These are phyloP conservation scores for Verticillium zaregamsianum DNA, from an alignment of 2,329 filamentous ascomycete species.

Conservation along the genomic window DNA sequence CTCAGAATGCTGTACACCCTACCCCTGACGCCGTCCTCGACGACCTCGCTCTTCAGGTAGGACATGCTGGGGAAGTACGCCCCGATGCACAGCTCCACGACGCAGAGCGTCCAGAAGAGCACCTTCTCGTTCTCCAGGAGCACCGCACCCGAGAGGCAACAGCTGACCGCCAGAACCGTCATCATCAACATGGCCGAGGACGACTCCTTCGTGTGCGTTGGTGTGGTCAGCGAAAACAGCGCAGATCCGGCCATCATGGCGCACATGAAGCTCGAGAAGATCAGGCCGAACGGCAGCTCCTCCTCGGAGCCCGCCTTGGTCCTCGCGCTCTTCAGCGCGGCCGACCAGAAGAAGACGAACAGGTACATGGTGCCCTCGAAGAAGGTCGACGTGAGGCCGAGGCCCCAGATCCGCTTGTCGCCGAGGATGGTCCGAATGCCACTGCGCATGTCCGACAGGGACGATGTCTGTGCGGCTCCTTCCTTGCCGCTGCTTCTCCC, in stretches of 20 bases:
- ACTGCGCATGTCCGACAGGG: slow-evolving; percentile 13
- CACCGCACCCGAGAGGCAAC: slow-evolving; percentile 35
- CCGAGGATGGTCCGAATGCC: slow-evolving; percentile 20
- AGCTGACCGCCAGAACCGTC: slow-evolving; percentile 25
- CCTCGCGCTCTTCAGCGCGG: slow-evolving; percentile 43
- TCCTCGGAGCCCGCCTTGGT: slow-evolving; percentile 20
- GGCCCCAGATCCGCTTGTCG: slow-evolving; percentile 44
- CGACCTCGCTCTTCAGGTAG: slow-evolving; percentile 46
- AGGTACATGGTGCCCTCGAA: slow-evolving; percentile 61
- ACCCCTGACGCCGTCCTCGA: slow-evolving; percentile 50
- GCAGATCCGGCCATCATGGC: slow-evolving; percentile 53
- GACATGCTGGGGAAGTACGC: slow-evolving; percentile 54
- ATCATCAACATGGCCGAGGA: slow-evolving; percentile 29
- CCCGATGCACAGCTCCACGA: slow-evolving; percentile 54
- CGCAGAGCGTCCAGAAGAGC: slow-evolving; percentile 52
- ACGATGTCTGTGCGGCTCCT: slow-evolving; percentile 2
- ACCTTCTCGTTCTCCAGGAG: slow-evolving; percentile 35
- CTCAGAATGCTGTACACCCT: slow-evolving; percentile 54
- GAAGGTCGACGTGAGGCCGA: slow-evolving; percentile 49
- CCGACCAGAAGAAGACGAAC: slow-evolving; percentile 60
- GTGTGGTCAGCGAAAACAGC: slow-evolving; percentile 31
- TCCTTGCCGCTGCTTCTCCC: slow-evolving; percentile 11
- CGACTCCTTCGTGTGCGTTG: slow-evolving; percentile 23
- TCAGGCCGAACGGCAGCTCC: slow-evolving; percentile 39
- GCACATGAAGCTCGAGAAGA: slow-evolving; percentile 54